These are phyloP conservation scores for Pseudonectria foliicola DNA, from an alignment of 2,329 filamentous ascomycete genomes.

Conservation along the genomic window DNA sequence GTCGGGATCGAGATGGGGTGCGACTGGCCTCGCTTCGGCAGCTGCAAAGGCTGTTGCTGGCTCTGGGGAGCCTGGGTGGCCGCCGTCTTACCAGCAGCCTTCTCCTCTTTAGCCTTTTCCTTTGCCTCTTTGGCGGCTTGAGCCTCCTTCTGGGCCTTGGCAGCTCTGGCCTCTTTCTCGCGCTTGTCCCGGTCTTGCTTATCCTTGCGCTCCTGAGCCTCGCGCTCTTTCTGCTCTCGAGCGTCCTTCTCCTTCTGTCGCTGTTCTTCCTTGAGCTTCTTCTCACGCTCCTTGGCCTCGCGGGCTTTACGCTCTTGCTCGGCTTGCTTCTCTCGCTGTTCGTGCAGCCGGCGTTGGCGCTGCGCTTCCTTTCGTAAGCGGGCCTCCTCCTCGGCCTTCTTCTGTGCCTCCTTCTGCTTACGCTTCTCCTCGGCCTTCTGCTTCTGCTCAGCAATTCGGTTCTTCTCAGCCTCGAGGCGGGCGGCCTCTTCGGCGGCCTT, in stretches of 20 bases:
- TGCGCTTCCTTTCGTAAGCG: slow-evolving; percentile 78
- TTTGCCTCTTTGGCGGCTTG: slow-evolving; percentile 41
- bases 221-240: slow-evolving; percentile 63
- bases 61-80: slow-evolving; percentile 30
- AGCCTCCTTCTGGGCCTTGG: slow-evolving; percentile 53
- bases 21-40: slow-evolving; percentile 31
- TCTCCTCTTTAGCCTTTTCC: slow-evolving; percentile 64
- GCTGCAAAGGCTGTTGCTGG: slow-evolving; percentile 21
- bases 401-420: slow-evolving; percentile 84
- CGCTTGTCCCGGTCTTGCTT: slow-evolving; percentile 58
- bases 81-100: slow-evolving; percentile 26
- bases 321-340: slow-evolving; percentile 78
- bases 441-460: slow-evolving; percentile 72
- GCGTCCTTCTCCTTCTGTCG: slow-evolving; percentile 72
- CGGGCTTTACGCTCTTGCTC: slow-evolving; percentile 77
- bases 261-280: slow-evolving; percentile 77
- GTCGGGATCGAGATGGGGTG: slow-evolving; percentile 37
- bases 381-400: slow-evolving; percentile 85
- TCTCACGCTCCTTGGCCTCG: slow-evolving; percentile 60
- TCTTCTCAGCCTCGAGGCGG: slow-evolving; percentile 66
- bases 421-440: slow-evolving; percentile 82
- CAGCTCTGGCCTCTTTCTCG: slow-evolving; percentile 49
- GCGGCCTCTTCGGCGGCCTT: slow-evolving; percentile 82
- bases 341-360: slow-evolving; percentile 67
- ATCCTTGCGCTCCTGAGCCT: slow-evolving; percentile 56